These are phyloP conservation scores for Chytriomyces sp. DNA, from an alignment of 192 early-diverging fungal genomes.

Conservation along the genomic window DNA sequence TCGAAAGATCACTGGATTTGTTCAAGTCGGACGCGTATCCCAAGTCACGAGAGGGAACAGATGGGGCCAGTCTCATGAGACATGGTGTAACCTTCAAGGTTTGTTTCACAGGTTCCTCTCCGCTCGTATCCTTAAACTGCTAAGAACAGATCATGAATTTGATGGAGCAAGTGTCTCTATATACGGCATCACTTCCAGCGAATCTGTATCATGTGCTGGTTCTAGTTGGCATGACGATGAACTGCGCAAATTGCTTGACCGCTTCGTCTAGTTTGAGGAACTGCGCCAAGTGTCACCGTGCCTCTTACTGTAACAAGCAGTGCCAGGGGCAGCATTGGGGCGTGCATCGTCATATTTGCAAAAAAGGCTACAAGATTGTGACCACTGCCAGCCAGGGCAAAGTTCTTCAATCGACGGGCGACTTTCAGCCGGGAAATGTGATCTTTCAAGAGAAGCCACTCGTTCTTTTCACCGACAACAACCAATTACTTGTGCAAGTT, in stretches of 20 bases:
- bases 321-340: not conserved
- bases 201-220: no score
- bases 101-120: no score
- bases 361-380: not conserved
- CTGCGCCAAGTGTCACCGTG: no score
- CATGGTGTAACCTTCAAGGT: constrained; percentile 29
- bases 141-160: no score
- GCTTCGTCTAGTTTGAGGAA: no score
- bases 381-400: not conserved
- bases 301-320: not conserved
- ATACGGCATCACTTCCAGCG: no score
- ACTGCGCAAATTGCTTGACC: no score
- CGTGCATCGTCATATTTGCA: not conserved
- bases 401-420: not conserved
- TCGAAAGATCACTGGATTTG: not conserved
- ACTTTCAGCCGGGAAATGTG: not conserved
- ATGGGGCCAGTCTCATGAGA: constrained; percentile 16
- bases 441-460: not conserved
- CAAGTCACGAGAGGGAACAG: not conserved
- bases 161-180: no score
- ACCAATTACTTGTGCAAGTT: not conserved
- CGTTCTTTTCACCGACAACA: not conserved
- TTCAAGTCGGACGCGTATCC: not conserved
- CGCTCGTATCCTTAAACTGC: no score
- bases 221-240: no score